A percentile compares a stretch with the other conserved stretches of the same genome.
Conservation (phyloP, 1,139 yeast genomes). For the Lodderomyces beijingensis region DNA sequence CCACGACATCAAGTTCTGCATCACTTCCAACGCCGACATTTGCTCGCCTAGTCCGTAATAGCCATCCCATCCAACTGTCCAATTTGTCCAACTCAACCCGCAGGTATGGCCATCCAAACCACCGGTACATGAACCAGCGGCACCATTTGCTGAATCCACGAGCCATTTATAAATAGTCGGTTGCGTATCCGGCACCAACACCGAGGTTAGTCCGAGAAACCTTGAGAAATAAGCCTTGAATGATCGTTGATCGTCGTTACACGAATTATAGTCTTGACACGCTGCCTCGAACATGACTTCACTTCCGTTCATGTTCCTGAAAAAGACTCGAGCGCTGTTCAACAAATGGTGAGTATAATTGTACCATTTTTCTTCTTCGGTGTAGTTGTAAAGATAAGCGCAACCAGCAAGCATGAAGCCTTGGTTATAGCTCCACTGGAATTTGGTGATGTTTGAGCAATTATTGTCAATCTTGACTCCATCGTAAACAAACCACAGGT, state of each 20-base stretch:
- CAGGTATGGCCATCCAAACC: constrained; percentile 89
- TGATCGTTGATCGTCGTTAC: constrained; percentile 87
- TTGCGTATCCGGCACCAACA: constrained; percentile 60
- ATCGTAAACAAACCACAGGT: constrained; percentile 60
- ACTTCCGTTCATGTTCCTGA: constrained; percentile 42
- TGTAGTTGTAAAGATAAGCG: constrained; percentile 76
- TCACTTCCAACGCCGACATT: constrained; percentile 78
- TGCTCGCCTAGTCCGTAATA: constrained; percentile 91
- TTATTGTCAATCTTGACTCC: constrained; percentile 66
- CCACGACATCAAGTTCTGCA: constrained; percentile 58
- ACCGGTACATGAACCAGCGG: constrained; percentile 80
- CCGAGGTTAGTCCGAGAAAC: constrained; percentile 70
- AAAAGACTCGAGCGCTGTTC: constrained; percentile 49
- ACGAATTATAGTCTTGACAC: constrained; percentile 57
- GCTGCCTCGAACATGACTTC: constrained; percentile 75
- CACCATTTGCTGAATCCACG: constrained; percentile 66
- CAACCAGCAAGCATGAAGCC: constrained; percentile 78
- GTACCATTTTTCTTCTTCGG: constrained; percentile 66
- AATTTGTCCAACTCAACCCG: constrained; percentile 72
- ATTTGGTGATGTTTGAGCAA: constrained; percentile 55
- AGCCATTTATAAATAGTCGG: constrained; percentile 50
- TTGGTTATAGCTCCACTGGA: constrained; percentile 86
- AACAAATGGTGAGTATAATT: constrained; percentile 52
- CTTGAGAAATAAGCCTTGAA: constrained; percentile 82
- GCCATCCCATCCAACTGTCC: constrained; percentile 57